Evolutionary conservation across 805 yeast genomes (phyloP).

Genomic region (Lipomyces anomalus): DNA sequence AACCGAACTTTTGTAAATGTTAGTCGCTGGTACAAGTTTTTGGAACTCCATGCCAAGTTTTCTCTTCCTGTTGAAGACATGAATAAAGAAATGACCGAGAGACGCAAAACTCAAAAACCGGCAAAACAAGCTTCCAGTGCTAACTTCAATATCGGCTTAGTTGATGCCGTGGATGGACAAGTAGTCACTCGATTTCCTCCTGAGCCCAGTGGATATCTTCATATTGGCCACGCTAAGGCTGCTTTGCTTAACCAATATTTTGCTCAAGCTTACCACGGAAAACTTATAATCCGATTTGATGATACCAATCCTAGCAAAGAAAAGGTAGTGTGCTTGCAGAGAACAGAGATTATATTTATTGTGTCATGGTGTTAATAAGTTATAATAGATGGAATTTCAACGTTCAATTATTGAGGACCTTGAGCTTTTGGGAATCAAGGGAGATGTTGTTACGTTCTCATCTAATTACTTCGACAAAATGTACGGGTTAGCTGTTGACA

Average conservation of each 20-base stretch:
- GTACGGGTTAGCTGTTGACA: slow-evolving; percentile 77
- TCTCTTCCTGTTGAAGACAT: slow-evolving; percentile 64
- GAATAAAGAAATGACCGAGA: slow-evolving; percentile 63
- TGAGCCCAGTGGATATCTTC: slow-evolving; percentile 98
- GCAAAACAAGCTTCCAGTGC: slow-evolving; percentile 84
- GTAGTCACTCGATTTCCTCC: slow-evolving; percentile 99
- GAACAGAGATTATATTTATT: neutral
- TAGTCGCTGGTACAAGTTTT: slow-evolving; percentile 85
- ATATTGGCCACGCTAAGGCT: slow-evolving; percentile 98
- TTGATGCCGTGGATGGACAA: slow-evolving; percentile 85
- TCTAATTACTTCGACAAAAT: slow-evolving; percentile 89
- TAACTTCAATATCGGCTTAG: slow-evolving; percentile 86
- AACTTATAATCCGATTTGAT: slow-evolving; percentile 92
- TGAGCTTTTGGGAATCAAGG: slow-evolving; percentile 82
- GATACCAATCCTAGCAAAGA: slow-evolving; percentile 98
- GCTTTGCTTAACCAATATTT: slow-evolving; percentile 94
- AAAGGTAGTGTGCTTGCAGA: slow-evolving; percentile 39
- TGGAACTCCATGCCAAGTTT: slow-evolving; percentile 59
- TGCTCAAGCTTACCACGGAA: slow-evolving; percentile 93
- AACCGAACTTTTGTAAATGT: slow-evolving; percentile 70
- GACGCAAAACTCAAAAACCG: slow-evolving; percentile 60
- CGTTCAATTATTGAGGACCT: slow-evolving; percentile 92
- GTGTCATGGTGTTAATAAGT: neutral
- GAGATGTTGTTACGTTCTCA: slow-evolving; percentile 81
- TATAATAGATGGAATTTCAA: slow-evolving; percentile 65